A percentile compares a stretch with the other conserved stretches of the same genome.
Evolutionary conservation across 148 eudicot genomes (phyloP).

Genomic region (Cornus kousa): DNA sequence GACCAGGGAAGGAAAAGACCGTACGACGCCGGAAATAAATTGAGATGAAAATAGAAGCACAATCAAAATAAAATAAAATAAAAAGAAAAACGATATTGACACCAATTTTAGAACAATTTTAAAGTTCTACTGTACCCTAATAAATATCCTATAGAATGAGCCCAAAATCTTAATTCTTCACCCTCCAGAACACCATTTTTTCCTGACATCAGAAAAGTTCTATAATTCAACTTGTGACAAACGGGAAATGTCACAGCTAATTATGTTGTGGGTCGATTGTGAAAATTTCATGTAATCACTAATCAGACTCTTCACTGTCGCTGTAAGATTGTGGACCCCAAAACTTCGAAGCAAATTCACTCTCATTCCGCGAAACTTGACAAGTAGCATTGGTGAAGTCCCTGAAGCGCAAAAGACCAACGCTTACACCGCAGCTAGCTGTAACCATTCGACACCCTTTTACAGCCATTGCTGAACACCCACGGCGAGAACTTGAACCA

Average conservation of each 20-base stretch:
- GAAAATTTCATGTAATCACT: neutral
- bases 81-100: too few relatives aligned
- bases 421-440: constrained; percentile 29
- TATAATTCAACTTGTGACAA: too few relatives aligned
- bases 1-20: too few relatives aligned
- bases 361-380: constrained; percentile 21
- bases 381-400: constrained; percentile 51
- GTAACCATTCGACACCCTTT: constrained; percentile 57
- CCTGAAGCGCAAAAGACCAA: constrained; percentile 38
- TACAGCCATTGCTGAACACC: constrained; percentile 65
- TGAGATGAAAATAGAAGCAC: too few relatives aligned
- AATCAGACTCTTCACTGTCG: constrained; percentile 38
- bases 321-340: constrained; percentile 37
- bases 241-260: too few relatives aligned
- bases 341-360: constrained; percentile 42
- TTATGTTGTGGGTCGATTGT: too few relatives aligned
- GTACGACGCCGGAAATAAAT: too few relatives aligned
- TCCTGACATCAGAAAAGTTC: too few relatives aligned
- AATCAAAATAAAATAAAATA: too few relatives aligned
- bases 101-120: too few relatives aligned
- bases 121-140: neutral
- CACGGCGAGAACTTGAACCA: constrained; percentile 7
- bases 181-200: too few relatives aligned
- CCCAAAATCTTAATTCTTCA: too few relatives aligned
- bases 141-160: neutral